Base-by-base conservation (phyloP, 176 grass and related monocot genomes). In the Paspalum notatum region DNA sequence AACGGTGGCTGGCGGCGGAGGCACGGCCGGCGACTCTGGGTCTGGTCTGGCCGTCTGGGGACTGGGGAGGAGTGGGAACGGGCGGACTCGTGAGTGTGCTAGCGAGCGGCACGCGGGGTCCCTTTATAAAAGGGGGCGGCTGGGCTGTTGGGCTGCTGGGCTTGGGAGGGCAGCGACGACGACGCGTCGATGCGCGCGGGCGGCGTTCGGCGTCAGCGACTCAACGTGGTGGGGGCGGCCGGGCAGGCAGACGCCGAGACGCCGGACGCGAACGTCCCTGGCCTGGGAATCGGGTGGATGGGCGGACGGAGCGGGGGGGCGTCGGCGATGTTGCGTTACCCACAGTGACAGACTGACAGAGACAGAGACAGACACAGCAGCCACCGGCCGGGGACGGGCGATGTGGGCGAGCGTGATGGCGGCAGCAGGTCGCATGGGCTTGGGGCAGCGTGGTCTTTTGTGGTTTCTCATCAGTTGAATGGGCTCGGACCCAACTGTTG, bases 61-160 rank as follows among this genome's bases (percentile, higher is more conserved):
- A 75, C 40, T 43, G 24, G 14, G 2, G 1, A 13, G 51, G 47
- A 74, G 71, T 75, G 86, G 66, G 81, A 44, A 78, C 40, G 60
- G 27, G 21, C 4, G 22, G 68, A 27, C 45, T 32, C 32, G 32
- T 71, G n/a, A 56, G 40, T 46, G 49, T 47, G 41, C 3, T 49
- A 48, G 71, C 68, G 15, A 24, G 61, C 18, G 48, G 55, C 27
- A 1, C 43, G 77, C 62, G 27, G 47, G 12, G 9, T 11, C 12
- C 25, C 12, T 49, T 43, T 89, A 77, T 85, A 77, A 66, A 77
- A 64, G 48, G 49, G 70, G 68, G 67, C 21, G 72, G 67, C 71
- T 22, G 56, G 72, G 62, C 51, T 1, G 82, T 40, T 0, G n/a
- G n/a, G n/a, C n/a, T n/a, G n/a, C n/a, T n/a, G n/a, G n/a, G n/a